Conservation (phyloP, 768 basidiomycete species). For the Podaxis pistillaris region DNA sequence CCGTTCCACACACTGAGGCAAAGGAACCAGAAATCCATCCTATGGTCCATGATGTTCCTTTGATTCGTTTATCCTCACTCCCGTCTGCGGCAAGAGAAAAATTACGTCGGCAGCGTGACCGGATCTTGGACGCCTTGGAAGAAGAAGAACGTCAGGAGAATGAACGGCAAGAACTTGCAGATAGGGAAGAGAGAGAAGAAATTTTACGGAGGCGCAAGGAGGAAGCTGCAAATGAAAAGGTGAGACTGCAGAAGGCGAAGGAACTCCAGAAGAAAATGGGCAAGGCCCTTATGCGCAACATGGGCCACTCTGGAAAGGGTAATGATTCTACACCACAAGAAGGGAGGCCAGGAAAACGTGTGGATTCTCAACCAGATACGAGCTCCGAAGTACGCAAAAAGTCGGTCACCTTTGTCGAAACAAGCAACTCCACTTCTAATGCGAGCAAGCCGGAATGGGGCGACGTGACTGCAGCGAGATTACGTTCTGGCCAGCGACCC, state of each 20-base stretch:
- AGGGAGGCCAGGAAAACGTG: constrained; percentile 30
- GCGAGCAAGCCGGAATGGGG: constrained; percentile 43
- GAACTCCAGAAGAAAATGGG: constrained; percentile 81
- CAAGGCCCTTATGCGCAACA: constrained; percentile 53
- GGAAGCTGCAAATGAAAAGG: constrained; percentile 40
- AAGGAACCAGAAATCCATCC: constrained; percentile 16
- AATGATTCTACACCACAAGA: constrained; percentile 32
- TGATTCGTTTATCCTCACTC: constrained; percentile 46
- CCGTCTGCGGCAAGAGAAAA: constrained; percentile 46
- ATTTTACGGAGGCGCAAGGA: constrained; percentile 50
- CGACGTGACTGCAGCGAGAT: constrained; percentile 50
- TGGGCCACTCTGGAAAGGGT: constrained; percentile 38
- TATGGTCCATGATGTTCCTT: constrained; percentile 39
- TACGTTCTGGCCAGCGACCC: constrained; percentile 37
- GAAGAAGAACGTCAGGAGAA: constrained; percentile 60
- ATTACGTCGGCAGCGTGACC: constrained; percentile 56
- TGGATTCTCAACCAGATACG: constrained; percentile 19
- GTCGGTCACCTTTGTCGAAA: constrained; percentile 62
- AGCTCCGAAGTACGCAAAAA: constrained; percentile 47
- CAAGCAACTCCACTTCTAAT: constrained; percentile 13
- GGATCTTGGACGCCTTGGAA: constrained; percentile 67
- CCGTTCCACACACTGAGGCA: constrained; percentile 29
- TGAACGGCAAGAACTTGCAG: constrained; percentile 36
- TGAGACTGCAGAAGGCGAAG: constrained; percentile 36
- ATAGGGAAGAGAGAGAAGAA: constrained; percentile 42